These are phyloP conservation scores for Ustilago loliicola DNA, from an alignment of 1,284 basidiomycete species.

Conservation along the genomic window DNA sequence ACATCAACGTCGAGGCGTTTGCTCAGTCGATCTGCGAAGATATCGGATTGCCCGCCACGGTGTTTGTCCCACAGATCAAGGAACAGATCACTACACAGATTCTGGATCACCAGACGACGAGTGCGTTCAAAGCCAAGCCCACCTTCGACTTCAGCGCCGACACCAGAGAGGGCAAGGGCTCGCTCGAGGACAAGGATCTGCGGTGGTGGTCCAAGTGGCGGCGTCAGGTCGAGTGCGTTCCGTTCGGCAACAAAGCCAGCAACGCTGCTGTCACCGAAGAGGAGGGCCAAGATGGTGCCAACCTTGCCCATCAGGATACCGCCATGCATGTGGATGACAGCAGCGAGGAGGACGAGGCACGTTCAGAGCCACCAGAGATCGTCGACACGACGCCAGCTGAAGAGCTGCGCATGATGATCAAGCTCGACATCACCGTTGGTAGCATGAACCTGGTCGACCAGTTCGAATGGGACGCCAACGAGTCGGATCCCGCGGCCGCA, in stretches of 20 bases:
- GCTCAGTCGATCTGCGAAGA: constrained; percentile 92
- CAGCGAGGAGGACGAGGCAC: constrained; percentile 72
- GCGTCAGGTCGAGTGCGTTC: constrained; percentile 29
- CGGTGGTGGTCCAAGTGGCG: constrained; percentile 57
- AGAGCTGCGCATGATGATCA: constrained; percentile 90
- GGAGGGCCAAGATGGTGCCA: constrained; percentile 74
- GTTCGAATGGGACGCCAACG: constrained; percentile 96
- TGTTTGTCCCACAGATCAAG: constrained; percentile 81
- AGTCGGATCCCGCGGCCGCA: constrained; percentile 80
- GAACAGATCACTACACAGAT: constrained; percentile 89
- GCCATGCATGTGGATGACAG: constrained; percentile 34
- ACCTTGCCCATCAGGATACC: constrained; percentile 71
- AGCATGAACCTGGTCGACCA: constrained; percentile 94
- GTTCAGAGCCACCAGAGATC: constrained; percentile 41
- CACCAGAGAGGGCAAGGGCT: constrained; percentile 43
- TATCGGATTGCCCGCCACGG: constrained; percentile 79
- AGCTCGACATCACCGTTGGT: constrained; percentile 96
- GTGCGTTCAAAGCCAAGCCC: constrained; percentile 58
- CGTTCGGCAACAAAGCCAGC: constrained; percentile 48
- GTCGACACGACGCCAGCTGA: constrained; percentile 46
- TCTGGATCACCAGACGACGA: constrained; percentile 75
- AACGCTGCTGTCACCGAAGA: background rate
- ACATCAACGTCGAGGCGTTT: constrained; percentile 89
- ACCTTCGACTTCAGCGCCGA: constrained; percentile 33
- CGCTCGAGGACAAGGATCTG: constrained; percentile 42